Base-by-base conservation (phyloP, 805 yeast genomes). In the Myxozyma kluyveri region DNA sequence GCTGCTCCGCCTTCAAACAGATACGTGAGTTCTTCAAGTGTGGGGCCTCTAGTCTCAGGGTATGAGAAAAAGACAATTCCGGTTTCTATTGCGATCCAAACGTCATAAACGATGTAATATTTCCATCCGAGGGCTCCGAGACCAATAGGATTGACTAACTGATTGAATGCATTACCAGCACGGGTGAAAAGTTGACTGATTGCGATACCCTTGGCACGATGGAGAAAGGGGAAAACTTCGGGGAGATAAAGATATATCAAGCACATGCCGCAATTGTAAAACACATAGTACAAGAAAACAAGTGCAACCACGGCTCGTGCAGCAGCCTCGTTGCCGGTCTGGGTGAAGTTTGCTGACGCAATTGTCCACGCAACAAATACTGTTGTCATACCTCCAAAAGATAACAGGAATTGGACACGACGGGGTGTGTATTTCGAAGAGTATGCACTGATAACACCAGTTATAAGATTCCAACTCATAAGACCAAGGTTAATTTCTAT, bases 401-500 rank as follows among this genome's bases (percentile, higher is more conserved):
- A 72, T 17, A 64, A 40, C 45, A 75, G 9, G 42, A 32, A 50
- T 40, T 39, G 38, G 14, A 36, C 21, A 4, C 57, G 51, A 10
- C 59, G 49, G 6, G 9, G 63, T 56, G 56, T 44, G 45, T 66
- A 65, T 59, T 61, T 58, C 17, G 66, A 66, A 35, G 65, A 55
- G 47, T 65, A 54, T 27, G 55, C 31, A 5, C 69, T 66, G 4
- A 64, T 54, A 31, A 68, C 54, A 12, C 72, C 67, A 38, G 67
- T 59, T 45, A 67, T 65, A 49, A 73, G 72, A 68, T 77, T 76
- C 65, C 70, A 77, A 51, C 75, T 65, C 73, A 72, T 74, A 56
- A 78, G 71, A 53, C 75, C 74, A 49, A 78, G 82, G 63, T 79
- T 79, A 63, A 78, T 72, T 45, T 74, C 63, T 51, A 77, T 70